These are phyloP conservation scores for Goniomonas avonlea DNA, from an alignment of 78 protist genomes.

Conservation along the genomic window DNA sequence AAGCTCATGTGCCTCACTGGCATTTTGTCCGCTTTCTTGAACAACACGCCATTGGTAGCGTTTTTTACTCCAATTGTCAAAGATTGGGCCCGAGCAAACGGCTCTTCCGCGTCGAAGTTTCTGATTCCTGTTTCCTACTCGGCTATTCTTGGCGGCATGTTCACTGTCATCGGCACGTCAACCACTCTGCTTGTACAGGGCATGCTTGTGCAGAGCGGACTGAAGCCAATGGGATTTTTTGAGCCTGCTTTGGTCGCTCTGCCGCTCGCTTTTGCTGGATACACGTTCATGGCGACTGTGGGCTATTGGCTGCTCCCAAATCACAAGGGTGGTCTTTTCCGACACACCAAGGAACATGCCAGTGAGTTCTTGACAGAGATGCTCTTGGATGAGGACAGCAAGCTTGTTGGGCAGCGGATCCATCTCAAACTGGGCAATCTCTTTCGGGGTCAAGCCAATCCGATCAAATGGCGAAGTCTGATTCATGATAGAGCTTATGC, in stretches of 20 bases:
- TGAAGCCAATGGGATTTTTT: background rate
- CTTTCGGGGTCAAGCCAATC: too few relatives aligned
- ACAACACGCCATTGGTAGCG: conserved; percentile 50
- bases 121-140: conserved; percentile 27
- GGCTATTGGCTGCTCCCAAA: background rate
- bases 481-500: too few relatives aligned
- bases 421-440: too few relatives aligned
- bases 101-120: background rate
- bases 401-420: too few relatives aligned
- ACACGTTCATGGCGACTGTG: background rate
- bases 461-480: too few relatives aligned
- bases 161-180: conserved; percentile 34
- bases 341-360: background rate
- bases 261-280: background rate
- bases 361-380: background rate
- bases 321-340: background rate
- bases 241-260: background rate
- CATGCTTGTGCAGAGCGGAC: background rate
- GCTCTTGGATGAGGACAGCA: too few relatives aligned
- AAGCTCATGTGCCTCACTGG: background rate
- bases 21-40: conserved; percentile 30
- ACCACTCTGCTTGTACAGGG: conserved; percentile 36
- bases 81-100: background rate
- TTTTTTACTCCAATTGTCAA: conserved; percentile 28
- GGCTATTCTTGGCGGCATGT: conserved; percentile 33